phyloP scores from a whole-genome alignment of 2,329 filamentous ascomycete species.

The Aureobasidium uvarum region DNA sequence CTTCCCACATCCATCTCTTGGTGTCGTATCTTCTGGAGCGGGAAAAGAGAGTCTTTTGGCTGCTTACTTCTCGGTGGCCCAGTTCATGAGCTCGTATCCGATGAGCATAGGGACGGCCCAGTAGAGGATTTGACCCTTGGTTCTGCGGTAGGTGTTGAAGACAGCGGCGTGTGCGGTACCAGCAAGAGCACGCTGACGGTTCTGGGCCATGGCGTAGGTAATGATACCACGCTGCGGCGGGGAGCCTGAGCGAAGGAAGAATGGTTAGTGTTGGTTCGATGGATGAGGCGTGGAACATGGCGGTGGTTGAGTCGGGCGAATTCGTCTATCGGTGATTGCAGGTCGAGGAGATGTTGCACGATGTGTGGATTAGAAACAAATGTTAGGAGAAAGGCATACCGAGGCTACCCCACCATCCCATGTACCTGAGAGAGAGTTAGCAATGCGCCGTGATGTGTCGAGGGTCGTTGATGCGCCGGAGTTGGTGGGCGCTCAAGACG shows the following conservation, averaged over 20 bases:
- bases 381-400: slow-evolving; percentile 56
- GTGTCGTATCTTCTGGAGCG: slow-evolving; percentile 23
- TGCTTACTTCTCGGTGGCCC: slow-evolving; percentile 83
- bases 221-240: slow-evolving; percentile 60
- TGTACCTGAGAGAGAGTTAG: slow-evolving; percentile 56
- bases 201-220: slow-evolving; percentile 74
- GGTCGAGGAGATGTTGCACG: background rate
- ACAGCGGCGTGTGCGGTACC: slow-evolving; percentile 75
- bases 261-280: slow-evolving; percentile 30
- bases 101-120: slow-evolving; percentile 73
- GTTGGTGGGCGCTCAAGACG: background rate
- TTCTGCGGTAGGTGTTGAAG: slow-evolving; percentile 94
- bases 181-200: slow-evolving; percentile 85
- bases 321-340: slow-evolving; percentile 3
- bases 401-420: slow-evolving; percentile 72
- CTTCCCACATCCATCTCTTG: slow-evolving; percentile 8
- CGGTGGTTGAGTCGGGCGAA: slow-evolving; percentile 9
- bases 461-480: slow-evolving; percentile 3
- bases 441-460: slow-evolving; percentile 11
- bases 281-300: background rate
- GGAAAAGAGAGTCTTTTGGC: background rate
- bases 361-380: background rate
- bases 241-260: slow-evolving; percentile 39
- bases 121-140: slow-evolving; percentile 83
- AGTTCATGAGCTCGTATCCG: slow-evolving; percentile 81